A percentile compares a stretch with the other conserved stretches of the same genome.
Conservation (phyloP, 306 rosid genomes). For the Pyrus pyrifolia region DNA sequence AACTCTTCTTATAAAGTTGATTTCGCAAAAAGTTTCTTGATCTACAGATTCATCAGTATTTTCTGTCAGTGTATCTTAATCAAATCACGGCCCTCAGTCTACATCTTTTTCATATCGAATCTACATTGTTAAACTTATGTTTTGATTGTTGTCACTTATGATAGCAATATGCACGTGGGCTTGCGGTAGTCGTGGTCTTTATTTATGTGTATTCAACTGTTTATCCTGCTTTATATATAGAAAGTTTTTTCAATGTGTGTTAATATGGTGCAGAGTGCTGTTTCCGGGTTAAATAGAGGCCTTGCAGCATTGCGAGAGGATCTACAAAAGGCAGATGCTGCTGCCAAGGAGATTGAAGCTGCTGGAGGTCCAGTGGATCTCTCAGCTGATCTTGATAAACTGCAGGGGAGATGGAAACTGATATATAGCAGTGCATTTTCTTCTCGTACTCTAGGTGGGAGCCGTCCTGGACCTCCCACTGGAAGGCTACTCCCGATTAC, state of each 20-base stretch:
- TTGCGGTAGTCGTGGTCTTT: background rate
- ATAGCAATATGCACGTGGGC: background rate
- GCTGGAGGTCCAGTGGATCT: constrained; percentile 74
- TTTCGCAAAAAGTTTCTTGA: too few relatives aligned
- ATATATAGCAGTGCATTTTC: constrained; percentile 91
- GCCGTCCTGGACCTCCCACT: constrained; percentile 91
- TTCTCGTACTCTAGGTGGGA: constrained; percentile 79
- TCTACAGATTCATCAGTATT: too few relatives aligned
- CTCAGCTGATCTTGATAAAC: constrained; percentile 47
- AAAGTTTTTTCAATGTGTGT: background rate
- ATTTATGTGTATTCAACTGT: background rate
- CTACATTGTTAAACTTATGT: background rate
- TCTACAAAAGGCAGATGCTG: constrained; percentile 68
- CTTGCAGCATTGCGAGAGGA: constrained; percentile 84
- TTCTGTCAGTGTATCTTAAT: background rate
- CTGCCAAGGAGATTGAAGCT: constrained; percentile 81
- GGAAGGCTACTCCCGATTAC: constrained; percentile 89
- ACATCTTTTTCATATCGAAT: background rate
- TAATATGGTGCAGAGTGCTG: constrained; percentile 51
- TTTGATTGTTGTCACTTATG: background rate
- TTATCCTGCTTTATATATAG: background rate
- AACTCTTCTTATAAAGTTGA: too few relatives aligned
- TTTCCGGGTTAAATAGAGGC: constrained; percentile 92
- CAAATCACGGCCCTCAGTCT: background rate
- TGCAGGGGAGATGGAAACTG: constrained; percentile 96